Conservation (phyloP, 148 eudicot species). For the Rhododendron griersonianum region DNA sequence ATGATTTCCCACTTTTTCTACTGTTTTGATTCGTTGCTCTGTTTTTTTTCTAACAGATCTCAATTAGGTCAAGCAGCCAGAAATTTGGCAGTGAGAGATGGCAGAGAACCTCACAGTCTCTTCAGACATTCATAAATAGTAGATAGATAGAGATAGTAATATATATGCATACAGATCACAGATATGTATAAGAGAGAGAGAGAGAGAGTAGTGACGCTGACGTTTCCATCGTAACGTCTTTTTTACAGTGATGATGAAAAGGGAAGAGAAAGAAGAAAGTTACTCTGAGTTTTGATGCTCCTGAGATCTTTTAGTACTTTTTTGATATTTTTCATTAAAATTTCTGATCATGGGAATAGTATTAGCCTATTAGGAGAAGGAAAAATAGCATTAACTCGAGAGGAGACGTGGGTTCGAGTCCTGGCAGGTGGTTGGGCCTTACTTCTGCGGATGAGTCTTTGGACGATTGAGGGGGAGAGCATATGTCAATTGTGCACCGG, state of each 20-base stretch:
- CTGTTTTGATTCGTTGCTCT: not conserved
- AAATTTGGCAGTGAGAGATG: not conserved
- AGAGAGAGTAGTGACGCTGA: not conserved
- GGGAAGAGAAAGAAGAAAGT: not conserved
- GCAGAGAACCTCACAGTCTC: not conserved
- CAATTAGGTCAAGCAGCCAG: constrained; percentile 4
- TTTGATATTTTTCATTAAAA: not conserved
- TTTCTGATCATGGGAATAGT: not conserved
- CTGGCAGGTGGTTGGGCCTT: no score
- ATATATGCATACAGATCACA: not conserved
- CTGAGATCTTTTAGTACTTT: not conserved
- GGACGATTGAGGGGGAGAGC: rapidly evolving
- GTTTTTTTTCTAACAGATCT: not conserved
- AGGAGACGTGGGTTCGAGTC: no score
- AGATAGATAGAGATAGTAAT: not conserved
- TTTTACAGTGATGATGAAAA: not conserved
- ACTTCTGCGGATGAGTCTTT: no score
- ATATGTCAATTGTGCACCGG: no score
- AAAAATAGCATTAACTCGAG: no score
- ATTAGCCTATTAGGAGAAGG: not conserved
- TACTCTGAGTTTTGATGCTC: not conserved
- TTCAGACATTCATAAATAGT: not conserved
- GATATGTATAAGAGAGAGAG: not conserved
- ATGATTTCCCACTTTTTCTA: not conserved
- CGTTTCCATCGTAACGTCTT: not conserved